Evolutionary conservation across 768 basidiomycete genomes (phyloP).

Genomic region (Astraeus odoratus): DNA sequence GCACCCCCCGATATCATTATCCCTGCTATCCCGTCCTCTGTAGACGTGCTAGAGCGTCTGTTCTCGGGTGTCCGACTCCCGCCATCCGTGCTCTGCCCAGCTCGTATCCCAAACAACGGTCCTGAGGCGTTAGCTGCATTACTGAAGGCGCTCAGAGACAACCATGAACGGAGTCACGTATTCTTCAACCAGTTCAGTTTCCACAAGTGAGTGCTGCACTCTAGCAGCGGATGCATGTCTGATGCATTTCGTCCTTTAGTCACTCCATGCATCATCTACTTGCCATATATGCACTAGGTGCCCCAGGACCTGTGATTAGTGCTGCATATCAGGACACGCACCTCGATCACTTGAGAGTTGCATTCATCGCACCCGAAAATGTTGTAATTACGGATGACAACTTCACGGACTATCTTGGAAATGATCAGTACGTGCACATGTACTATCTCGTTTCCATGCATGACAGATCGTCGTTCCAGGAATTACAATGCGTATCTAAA

Average conservation of each 20-base stretch:
- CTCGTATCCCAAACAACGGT: conserved; percentile 28
- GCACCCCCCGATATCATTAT: conserved; percentile 16
- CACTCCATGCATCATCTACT: conserved; percentile 54
- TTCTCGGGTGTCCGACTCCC: conserved; percentile 27
- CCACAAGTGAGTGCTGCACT: conserved; percentile 22
- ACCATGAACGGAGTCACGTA: conserved; percentile 47
- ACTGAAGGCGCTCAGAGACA: conserved; percentile 37
- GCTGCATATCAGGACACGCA: conserved; percentile 37
- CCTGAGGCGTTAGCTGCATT: conserved; percentile 34
- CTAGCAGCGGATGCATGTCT: background rate
- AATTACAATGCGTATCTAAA: conserved; percentile 28
- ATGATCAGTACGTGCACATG: conserved; percentile 22
- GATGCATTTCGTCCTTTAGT: conserved; percentile 25
- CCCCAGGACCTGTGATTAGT: conserved; percentile 32
- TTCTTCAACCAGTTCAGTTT: conserved; percentile 41
- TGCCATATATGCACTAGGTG: conserved; percentile 58
- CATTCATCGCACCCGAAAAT: conserved; percentile 20
- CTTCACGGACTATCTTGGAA: conserved; percentile 21
- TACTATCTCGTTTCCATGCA: background rate
- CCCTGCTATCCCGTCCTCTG: conserved; percentile 14
- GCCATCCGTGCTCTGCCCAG: conserved; percentile 28
- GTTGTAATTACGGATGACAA: conserved; percentile 21
- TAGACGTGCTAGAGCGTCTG: conserved; percentile 20
- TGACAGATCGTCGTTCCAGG: conserved; percentile 5
- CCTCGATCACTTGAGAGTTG: conserved; percentile 31